A percentile compares a stretch with the other conserved stretches of the same genome.
These are phyloP conservation scores for Monosporascus sp. DNA, from an alignment of 2,329 filamentous ascomycete genomes.

Conservation along the genomic window DNA sequence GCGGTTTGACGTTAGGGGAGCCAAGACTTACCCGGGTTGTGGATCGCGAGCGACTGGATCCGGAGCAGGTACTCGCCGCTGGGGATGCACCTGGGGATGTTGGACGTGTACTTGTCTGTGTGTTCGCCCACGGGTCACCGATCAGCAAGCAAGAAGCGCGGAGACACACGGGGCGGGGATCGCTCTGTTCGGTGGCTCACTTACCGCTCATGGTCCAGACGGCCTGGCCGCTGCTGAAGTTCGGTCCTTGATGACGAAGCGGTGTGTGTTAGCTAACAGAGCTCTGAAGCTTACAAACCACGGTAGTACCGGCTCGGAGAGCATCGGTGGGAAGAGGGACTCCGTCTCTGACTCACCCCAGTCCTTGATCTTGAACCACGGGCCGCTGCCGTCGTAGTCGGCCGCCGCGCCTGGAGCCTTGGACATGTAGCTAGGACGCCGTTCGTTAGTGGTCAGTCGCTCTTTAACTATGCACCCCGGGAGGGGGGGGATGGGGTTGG, in stretches of 20 bases:
- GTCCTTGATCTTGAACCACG: constrained; percentile 38
- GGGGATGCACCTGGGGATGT: constrained; percentile 47
- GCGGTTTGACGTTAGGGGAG: no score
- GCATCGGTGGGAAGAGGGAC: no score
- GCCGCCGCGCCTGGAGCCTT: constrained; percentile 30
- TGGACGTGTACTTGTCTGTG: constrained; percentile 28
- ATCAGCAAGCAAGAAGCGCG: no score
- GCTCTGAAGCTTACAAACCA: no score
- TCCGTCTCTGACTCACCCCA: constrained; percentile 18
- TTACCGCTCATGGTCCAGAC: constrained; percentile 29
- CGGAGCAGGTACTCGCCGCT: constrained; percentile 54
- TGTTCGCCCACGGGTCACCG: no score
- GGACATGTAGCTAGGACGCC: constrained; percentile 31
- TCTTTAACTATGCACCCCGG: not conserved
- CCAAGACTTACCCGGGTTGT: constrained; percentile 36
- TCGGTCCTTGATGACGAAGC: constrained; percentile 18
- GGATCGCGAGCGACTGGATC: constrained; percentile 57
- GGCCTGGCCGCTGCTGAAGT: constrained; percentile 27
- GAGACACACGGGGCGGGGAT: no score
- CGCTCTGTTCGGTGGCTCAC: constrained; percentile 1
- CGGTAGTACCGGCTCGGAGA: no score
- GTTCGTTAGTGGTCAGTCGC: not conserved
- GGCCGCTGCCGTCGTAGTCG: constrained; percentile 33
- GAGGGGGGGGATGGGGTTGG: constrained; percentile 2
- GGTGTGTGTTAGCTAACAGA: not conserved